Percentiles rank a stretch among this genome's conserved stretches.
Conservation (phyloP, 495 filamentous ascomycete genomes). For the Ramalina intermedia region DNA sequence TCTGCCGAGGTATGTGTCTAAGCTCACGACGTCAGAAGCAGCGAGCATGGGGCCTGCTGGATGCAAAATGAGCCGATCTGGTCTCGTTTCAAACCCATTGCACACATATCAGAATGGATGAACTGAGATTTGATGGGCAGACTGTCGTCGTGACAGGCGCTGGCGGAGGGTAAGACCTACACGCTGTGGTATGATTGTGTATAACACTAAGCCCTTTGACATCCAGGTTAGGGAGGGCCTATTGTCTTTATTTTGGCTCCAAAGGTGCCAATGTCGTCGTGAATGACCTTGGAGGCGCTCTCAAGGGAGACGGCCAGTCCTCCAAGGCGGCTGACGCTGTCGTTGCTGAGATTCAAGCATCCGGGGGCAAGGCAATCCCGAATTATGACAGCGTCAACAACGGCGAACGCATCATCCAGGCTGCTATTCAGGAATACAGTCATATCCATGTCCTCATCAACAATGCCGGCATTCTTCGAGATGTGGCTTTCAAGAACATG, state of each 20-base stretch:
- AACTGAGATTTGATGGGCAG: conserved; percentile 88
- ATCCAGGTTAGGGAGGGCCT: conserved; percentile 60
- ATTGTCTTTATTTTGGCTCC: conserved; percentile 81
- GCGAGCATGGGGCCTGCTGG: too few relatives aligned
- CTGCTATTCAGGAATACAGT: conserved; percentile 83
- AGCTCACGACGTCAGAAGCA: too few relatives aligned
- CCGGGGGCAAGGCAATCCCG: conserved; percentile 90
- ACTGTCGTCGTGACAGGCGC: conserved; percentile 95
- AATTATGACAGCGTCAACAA: conserved; percentile 97
- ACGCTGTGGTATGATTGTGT: background rate
- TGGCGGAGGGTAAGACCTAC: conserved; percentile 51
- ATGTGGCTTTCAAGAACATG: conserved; percentile 99
- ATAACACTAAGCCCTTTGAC: background rate
- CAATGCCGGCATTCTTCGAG: conserved; percentile 93
- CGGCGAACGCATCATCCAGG: conserved; percentile 91
- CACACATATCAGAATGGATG: conserved; percentile 38
- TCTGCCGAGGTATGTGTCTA: too few relatives aligned
- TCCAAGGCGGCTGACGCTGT: conserved; percentile 89
- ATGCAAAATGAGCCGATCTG: too few relatives aligned
- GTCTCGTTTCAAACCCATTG: too few relatives aligned
- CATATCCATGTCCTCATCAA: conserved; percentile 92
- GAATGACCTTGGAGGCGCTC: conserved; percentile 88
- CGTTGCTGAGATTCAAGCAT: conserved; percentile 82
- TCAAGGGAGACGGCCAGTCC: conserved; percentile 85
- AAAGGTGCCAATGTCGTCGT: conserved; percentile 93